Base-by-base conservation (phyloP, 1,284 basidiomycete species). In the Apiotrichum mycotoxinovorans region DNA sequence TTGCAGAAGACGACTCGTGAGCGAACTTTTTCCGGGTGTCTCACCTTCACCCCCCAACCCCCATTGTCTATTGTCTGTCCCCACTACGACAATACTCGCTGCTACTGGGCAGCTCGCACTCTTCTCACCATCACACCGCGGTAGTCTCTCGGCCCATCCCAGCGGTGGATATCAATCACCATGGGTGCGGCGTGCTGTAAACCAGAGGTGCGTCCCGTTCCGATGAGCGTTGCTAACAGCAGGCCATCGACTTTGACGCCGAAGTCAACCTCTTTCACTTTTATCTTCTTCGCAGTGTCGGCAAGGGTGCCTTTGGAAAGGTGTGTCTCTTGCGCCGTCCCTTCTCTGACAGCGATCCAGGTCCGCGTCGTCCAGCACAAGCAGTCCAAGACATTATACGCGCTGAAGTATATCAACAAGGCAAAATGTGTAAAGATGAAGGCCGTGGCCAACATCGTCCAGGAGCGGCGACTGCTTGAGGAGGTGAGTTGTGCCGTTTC, bases 381-480 rank as follows among this genome's bases (percentile, higher is more conserved):
- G 72, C 91, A 97, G 78, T 89, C 91, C 18, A 88, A 91, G 61
- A 89, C 92, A 25, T 82, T 98, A 34, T 98, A 94, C 71, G 95
- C 95, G 11, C 85, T 98, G 75, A 98, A 98, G 78, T 98, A 98
- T 79, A 98, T 98, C 80, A 98, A 98, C 83, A 98, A 98, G 78
- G 76, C 87, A 37, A 95, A 95, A 82, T 97, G 93, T 71, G 90
- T 96, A 64, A 94, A 93, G 81, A 96, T 96, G 91, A 92, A 91
- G 70, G 93, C 94, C 1, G 92, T 97, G 33, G 87, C 91, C 43
- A 98, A 98, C 75, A 92, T 98, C 71, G 87, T 98, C 47, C 94
- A 98, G 76, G 95, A 97, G 77, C 84, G 93, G 41, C 81, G 91
- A 40, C 78, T 97, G 38, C 82, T 97, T 34, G 93, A 96, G 78